Percentiles rank a stretch among this genome's conserved stretches.
Conservation (phyloP, 106 monocot genomes). For the Dendrobium nobile region DNA sequence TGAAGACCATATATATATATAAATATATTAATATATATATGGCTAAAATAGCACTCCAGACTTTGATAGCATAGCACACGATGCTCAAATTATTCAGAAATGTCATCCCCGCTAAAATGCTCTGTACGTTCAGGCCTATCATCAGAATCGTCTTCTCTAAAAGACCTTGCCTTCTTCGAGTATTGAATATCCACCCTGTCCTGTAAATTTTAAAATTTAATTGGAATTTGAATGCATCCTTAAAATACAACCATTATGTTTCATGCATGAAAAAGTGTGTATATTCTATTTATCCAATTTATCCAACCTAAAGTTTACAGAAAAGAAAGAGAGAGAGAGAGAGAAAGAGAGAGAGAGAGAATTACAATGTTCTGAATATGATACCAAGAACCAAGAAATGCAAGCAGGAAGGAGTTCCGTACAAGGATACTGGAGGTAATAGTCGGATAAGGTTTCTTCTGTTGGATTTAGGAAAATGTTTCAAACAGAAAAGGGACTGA, state of each 20-base stretch:
- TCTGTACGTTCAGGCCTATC: neutral
- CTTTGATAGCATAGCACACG: neutral
- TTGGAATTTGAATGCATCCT: neutral
- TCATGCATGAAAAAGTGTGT: neutral
- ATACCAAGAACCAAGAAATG: neutral
- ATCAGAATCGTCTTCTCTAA: constrained; percentile 9
- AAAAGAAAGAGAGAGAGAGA: too few species aligned
- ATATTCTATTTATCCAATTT: neutral
- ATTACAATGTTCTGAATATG: neutral
- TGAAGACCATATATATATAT: constrained; percentile 1
- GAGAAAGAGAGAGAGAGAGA: too few species aligned
- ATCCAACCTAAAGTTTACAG: neutral
- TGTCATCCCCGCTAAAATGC: constrained; percentile 11
- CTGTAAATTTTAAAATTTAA: constrained; percentile 7
- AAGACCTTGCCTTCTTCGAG: constrained; percentile 11
- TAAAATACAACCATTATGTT: neutral
- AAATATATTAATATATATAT: neutral
- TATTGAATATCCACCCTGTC: neutral
- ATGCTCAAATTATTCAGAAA: constrained; percentile 7
- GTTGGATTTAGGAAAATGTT: neutral
- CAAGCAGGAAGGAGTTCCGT: neutral
- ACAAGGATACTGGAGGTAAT: neutral
- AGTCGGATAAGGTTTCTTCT: neutral
- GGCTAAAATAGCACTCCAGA: neutral
- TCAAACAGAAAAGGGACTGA: neutral